Evolutionary conservation across 345 rosid genomes (phyloP), one percentile per base, ranked within the genome.

Genomic region (Jatropha curcas): DNA sequence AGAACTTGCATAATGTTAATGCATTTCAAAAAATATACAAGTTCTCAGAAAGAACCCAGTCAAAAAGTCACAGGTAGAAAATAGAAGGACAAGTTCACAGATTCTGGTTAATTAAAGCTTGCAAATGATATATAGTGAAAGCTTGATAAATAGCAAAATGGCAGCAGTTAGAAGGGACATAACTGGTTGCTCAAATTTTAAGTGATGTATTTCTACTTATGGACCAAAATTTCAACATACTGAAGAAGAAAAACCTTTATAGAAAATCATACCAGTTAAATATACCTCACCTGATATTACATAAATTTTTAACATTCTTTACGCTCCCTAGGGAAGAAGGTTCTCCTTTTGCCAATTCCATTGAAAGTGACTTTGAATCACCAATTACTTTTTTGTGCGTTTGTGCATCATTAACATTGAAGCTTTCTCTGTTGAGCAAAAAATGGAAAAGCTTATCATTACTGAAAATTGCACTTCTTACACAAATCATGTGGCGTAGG

Each of bases 231-330:
- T 60, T 65, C 58, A 75, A 41, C 45, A 65, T 19, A 22, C 17
- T 31, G 12, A 27, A 56, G 55, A 53, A 55, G 13, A 57, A 14
- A 56, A 46, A 9, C 35, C 37, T n/a, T n/a, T 31, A 41, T 52
- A 35, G 34, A 48, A 30, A 60, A 60, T 33, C 17, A 48, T 53
- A 72, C 31, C 31, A 60, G 19, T 14, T 13, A 22, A 6, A 19
- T 61, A 74, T 34, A 65, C 27, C 60, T 64, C 46, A 85, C 94
- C 89, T 75, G 78, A 65, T 68, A 57, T 65, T 55, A 67, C 66
- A 66, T 35, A 34, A 71, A 76, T 50, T 83, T 72, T 35, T 77
- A 55, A 53, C 70, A 19, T 68, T 76, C 30, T 72, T 82, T 77
- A 62, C 59, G n/a, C 71, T 76, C 77, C 62, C 76, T 13, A 59